These are phyloP conservation scores for Ophiostoma sp. DNA, from an alignment of 2,329 filamentous ascomycete genomes.

Conservation along the genomic window DNA sequence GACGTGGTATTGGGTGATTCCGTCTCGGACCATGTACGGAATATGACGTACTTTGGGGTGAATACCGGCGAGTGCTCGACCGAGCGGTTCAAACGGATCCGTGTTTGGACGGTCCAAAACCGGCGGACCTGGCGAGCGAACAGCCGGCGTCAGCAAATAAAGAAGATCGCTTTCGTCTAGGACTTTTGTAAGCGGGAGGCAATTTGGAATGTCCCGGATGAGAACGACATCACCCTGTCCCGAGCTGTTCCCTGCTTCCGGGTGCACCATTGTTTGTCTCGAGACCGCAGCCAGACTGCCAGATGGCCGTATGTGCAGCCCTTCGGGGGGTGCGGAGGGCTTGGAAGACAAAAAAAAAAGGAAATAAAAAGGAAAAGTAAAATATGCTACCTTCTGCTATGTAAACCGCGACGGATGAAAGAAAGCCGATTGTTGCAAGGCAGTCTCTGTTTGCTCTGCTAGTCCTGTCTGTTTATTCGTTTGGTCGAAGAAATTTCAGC, in stretches of 20 bases:
- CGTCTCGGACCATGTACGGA: constrained; percentile 60
- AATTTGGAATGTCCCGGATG: constrained; percentile 42
- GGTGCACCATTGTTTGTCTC: constrained; percentile 25
- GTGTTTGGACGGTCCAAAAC: constrained; percentile 32
- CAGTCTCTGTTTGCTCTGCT: not conserved
- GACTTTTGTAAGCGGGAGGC: constrained; percentile 43
- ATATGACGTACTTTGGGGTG: constrained; percentile 63
- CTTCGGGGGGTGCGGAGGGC: not conserved
- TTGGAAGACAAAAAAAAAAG: not conserved
- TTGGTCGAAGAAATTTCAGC: not conserved
- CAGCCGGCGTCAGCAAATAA: constrained; percentile 57
- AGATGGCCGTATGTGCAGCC: constrained; percentile 21
- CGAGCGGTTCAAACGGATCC: constrained; percentile 67
- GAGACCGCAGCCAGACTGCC: constrained; percentile 12
- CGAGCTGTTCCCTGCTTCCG: constrained; percentile 28
- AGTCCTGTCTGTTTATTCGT: not conserved
- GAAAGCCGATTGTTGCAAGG: not conserved
- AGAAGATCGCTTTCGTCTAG: constrained; percentile 50
- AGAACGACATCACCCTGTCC: constrained; percentile 29
- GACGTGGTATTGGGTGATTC: constrained; percentile 59
- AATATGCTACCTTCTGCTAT: not conserved
- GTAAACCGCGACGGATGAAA: not conserved
- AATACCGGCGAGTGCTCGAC: constrained; percentile 54
- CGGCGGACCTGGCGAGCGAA: constrained; percentile 37
- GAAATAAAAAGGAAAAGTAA: not conserved